Evolutionary conservation across 768 basidiomycete species (phyloP), one percentile per base, ranked within the genome.

Genomic region (Sarcodon aspratus): DNA sequence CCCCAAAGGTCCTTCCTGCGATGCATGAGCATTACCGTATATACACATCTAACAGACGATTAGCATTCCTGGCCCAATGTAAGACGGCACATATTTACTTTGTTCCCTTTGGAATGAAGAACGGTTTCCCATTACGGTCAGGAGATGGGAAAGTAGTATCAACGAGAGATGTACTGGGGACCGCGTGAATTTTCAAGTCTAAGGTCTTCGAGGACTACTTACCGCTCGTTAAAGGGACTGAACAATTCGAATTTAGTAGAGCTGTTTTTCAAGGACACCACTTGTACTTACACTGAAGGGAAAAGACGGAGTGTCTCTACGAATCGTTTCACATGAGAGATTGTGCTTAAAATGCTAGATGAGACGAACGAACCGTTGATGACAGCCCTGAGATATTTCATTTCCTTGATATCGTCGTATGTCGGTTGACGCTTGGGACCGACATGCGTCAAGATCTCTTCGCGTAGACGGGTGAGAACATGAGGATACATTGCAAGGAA

Each of bases 1-100:
- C 82, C 82, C 82, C 83, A 86, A 1, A 81, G 71, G 48, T 80
- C 79, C 45, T 68, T 74, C 45, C 80, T 69, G 36, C 82, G 66
- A 34, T 85, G 82, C 79, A 83, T 82, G 52, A 77, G 54, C 50
- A 82, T 69, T 9, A 81, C 75, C 6, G 79, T 78, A 55, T 80
- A 82, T 0, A 65, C 51, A 4, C 68, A 59, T 45, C 73, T 76
- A 52, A 1, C 3, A 10, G 2, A 5, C 21, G 9, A 17, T 12
- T 33, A 33, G 17, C 38, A 42, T n/a, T 3, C 11, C 2, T 42
- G 8, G 10, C 17, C 3, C 10, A 10, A 6, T 3, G 7, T 15
- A 6, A 38, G 36, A 9, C 32, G 17, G 5, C 2, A 0, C 9
- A 12, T 31, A 42, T 50, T 10, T 52, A 58, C 73, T 48, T 33